phyloP scores from a whole-genome alignment of 2,329 filamentous ascomycete species.

The Calonectria montana region DNA sequence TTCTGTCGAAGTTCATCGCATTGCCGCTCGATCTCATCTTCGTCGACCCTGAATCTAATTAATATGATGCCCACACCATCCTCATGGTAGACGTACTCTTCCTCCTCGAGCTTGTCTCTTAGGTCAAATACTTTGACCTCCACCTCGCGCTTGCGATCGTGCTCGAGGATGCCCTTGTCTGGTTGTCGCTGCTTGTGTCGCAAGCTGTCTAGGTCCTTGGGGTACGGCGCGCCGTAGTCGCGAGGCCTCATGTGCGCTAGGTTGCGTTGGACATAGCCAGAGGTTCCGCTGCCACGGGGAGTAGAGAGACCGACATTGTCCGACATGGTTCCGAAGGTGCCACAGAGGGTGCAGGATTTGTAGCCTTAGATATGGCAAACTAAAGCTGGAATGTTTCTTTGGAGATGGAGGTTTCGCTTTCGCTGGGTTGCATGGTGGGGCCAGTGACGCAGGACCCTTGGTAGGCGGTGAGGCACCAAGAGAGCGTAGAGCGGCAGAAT shows the following conservation, averaged over 20 bases:
- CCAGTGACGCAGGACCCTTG: conserved; percentile 25
- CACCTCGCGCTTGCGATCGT: conserved; percentile 89
- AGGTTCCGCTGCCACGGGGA: conserved; percentile 93
- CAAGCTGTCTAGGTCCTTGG: conserved; percentile 74
- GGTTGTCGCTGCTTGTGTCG: conserved; percentile 85
- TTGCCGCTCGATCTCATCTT: conserved; percentile 87
- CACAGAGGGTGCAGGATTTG: background rate
- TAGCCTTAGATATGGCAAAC: background rate
- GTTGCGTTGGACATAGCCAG: conserved; percentile 97
- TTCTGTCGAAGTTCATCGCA: conserved; percentile 57
- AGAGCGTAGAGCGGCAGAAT: conserved; percentile 39
- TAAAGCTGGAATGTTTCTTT: background rate
- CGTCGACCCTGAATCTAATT: conserved; percentile 70
- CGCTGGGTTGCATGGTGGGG: background rate
- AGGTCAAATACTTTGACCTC: conserved; percentile 95
- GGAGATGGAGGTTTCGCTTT: conserved; percentile 1
- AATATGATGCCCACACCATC: background rate
- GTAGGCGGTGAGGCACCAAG: conserved; percentile 36
- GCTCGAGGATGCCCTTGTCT: conserved; percentile 92
- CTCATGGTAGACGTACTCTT: conserved; percentile 66
- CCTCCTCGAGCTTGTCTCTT: conserved; percentile 90
- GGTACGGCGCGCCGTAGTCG: conserved; percentile 83
- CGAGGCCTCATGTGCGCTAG: conserved; percentile 88
- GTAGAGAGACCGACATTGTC: conserved; percentile 97
- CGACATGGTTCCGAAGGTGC: conserved; percentile 72